Percentiles rank a stretch among this genome's conserved stretches.
Evolutionary conservation across 805 yeast species (phyloP).

Genomic region (Yarrowia bubula): DNA sequence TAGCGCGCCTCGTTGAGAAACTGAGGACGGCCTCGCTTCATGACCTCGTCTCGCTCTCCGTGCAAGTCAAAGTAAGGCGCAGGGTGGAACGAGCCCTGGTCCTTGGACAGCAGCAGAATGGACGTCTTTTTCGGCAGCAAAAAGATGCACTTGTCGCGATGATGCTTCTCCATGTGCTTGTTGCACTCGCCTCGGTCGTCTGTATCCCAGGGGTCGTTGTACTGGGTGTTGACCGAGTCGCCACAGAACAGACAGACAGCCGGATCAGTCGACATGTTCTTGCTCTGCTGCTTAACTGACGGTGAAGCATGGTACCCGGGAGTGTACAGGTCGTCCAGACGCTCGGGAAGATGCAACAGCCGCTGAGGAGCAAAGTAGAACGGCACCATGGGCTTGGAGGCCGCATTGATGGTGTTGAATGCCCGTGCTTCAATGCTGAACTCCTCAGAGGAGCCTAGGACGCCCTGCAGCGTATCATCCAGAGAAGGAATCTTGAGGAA

Average conservation of each 20-base stretch:
- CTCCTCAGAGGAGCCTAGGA: not conserved
- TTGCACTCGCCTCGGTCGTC: slow-evolving; percentile 73
- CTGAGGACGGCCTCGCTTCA: slow-evolving; percentile 67
- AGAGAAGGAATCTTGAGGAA: slow-evolving; percentile 48
- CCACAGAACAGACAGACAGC: slow-evolving; percentile 88
- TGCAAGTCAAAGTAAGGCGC: slow-evolving; percentile 84
- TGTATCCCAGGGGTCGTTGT: not conserved
- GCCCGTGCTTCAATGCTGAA: not conserved
- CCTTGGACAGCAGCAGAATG: slow-evolving; percentile 61
- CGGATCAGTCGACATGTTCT: slow-evolving; percentile 53
- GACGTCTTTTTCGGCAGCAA: slow-evolving; percentile 68
- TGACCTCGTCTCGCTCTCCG: slow-evolving; percentile 79
- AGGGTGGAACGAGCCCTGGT: slow-evolving; percentile 77
- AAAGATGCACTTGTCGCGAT: slow-evolving; percentile 67
- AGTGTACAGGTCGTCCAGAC: slow-evolving; percentile 68
- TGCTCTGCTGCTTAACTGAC: slow-evolving; percentile 6
- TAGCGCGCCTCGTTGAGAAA: slow-evolving; percentile 61
- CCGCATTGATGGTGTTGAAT: not conserved
- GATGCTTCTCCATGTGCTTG: slow-evolving; percentile 58
- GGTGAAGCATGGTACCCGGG: slow-evolving; percentile 24
- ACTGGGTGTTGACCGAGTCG: slow-evolving; percentile 31
- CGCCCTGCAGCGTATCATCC: slow-evolving; percentile 30
- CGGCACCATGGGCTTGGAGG: slow-evolving; percentile 10
- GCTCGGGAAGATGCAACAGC: slow-evolving; percentile 56
- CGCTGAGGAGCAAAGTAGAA: slow-evolving; percentile 1